Evolutionary conservation across 2,329 filamentous ascomycete genomes (phyloP).

Genomic region (Fusarium annulatum): DNA sequence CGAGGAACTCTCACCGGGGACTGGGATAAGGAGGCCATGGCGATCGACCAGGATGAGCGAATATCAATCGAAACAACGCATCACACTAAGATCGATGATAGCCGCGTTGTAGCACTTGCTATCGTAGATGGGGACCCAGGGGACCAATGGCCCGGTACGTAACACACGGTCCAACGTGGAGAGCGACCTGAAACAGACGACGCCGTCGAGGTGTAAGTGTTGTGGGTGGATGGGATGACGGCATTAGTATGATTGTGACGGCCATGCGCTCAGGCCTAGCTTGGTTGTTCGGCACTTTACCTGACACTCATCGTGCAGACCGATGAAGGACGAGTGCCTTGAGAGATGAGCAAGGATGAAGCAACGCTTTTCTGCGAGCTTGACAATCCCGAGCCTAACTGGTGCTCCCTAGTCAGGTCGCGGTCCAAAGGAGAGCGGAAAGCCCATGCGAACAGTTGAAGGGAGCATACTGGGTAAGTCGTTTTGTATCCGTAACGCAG

Average conservation of each 20-base stretch:
- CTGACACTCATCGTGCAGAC: slow-evolving; percentile 4
- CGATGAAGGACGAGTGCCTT: slow-evolving; percentile 1
- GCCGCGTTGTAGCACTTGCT: slow-evolving; percentile 11
- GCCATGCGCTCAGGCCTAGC: slow-evolving; percentile 8
- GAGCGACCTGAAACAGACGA: slow-evolving; percentile 43
- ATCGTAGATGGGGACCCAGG: not conserved
- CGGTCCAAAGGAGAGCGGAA: not conserved
- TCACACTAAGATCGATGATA: slow-evolving; percentile 34
- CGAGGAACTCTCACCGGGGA: not conserved
- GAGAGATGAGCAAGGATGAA: slow-evolving; percentile 12
- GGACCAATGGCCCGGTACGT: slow-evolving; percentile 2
- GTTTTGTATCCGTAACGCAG: not conserved
- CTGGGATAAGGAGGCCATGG: slow-evolving; percentile 17
- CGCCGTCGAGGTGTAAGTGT: slow-evolving; percentile 26
- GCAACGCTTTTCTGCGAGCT: slow-evolving; percentile 1
- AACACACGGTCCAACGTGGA: slow-evolving; percentile 39
- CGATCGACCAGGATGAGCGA: slow-evolving; percentile 33
- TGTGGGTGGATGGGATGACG: slow-evolving; percentile 17
- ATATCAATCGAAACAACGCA: slow-evolving; percentile 21
- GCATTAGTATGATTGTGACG: slow-evolving; percentile 19
- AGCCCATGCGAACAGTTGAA: slow-evolving; percentile 1
- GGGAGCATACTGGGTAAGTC: not conserved
- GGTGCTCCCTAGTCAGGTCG: slow-evolving; percentile 19
- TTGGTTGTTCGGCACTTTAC: not conserved
- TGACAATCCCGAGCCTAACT: not conserved